Conservation (phyloP, 2,329 filamentous ascomycete genomes). For the Ilyonectria destructans region DNA sequence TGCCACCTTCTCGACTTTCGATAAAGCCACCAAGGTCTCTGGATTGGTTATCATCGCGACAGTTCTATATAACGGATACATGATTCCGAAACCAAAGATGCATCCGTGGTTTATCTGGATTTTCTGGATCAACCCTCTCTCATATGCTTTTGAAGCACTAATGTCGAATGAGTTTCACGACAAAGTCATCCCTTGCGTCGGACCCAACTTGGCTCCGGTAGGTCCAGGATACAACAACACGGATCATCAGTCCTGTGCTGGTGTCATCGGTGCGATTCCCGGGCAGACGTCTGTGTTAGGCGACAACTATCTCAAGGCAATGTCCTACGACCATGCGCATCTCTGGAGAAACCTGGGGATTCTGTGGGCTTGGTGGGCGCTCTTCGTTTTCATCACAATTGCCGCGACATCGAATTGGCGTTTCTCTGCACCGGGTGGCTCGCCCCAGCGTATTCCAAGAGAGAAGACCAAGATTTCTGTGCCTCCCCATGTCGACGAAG, state of each 20-base stretch:
- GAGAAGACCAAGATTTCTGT: slow-evolving; percentile 55
- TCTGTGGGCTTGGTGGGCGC: slow-evolving; percentile 74
- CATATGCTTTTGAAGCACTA: slow-evolving; percentile 76
- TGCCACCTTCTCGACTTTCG: slow-evolving; percentile 60
- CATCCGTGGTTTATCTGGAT: slow-evolving; percentile 76
- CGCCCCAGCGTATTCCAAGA: slow-evolving; percentile 73
- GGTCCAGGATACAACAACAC: slow-evolving; percentile 64
- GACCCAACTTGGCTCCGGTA: slow-evolving; percentile 65
- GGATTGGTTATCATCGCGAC: background rate
- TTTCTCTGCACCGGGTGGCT: slow-evolving; percentile 65
- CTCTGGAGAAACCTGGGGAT: slow-evolving; percentile 76
- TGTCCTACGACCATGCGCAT: slow-evolving; percentile 69
- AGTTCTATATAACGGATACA: slow-evolving; percentile 57
- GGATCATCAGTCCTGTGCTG: slow-evolving; percentile 68
- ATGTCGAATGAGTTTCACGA: slow-evolving; percentile 72
- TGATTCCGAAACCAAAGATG: slow-evolving; percentile 73
- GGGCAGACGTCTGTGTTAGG: slow-evolving; percentile 68
- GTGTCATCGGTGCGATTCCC: slow-evolving; percentile 68
- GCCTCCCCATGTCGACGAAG: background rate
- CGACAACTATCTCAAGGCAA: slow-evolving; percentile 69
- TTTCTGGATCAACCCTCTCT: slow-evolving; percentile 77
- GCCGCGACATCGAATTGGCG: slow-evolving; percentile 72
- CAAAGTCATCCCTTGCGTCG: slow-evolving; percentile 68
- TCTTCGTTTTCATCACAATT: slow-evolving; percentile 73
- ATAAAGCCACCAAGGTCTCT: slow-evolving; percentile 68